phyloP scores from a whole-genome alignment of 164 flowering plant genomes.

The Vitis amurensis region DNA sequence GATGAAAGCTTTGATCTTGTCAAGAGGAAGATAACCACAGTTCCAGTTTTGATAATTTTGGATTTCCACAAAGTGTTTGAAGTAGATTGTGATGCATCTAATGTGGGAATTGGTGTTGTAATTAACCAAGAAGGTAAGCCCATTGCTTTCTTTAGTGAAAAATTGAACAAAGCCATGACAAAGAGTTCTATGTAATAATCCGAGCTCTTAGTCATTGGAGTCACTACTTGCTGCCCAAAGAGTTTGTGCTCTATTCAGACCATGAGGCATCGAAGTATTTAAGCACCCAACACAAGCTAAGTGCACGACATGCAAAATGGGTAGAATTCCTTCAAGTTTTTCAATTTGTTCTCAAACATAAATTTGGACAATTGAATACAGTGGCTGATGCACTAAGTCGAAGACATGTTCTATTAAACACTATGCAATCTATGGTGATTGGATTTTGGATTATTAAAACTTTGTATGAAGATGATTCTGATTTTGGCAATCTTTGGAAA shows the following conservation, averaged over 20 bases:
- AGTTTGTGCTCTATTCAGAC: conserved; percentile 16
- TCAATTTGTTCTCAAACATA: background rate
- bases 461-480: background rate
- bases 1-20: background rate
- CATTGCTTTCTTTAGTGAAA: conserved; percentile 11
- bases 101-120: conserved; percentile 11
- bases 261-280: conserved; percentile 14
- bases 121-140: conserved; percentile 3
- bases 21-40: background rate
- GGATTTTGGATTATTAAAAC: background rate
- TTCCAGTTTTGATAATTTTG: background rate
- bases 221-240: conserved; percentile 5
- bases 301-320: background rate
- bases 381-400: conserved; percentile 20
- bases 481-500: background rate
- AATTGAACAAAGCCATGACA: conserved; percentile 10
- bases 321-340: background rate
- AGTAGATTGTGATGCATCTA: conserved; percentile 12
- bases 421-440: background rate
- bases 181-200: conserved; percentile 10
- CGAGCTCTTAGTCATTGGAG: conserved; percentile 10
- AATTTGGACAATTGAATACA: background rate
- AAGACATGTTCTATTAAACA: background rate
- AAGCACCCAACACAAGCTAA: background rate
- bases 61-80: conserved; percentile 12